Evolutionary conservation across 306 rosid species (phyloP).

Genomic region (Ziziphus jujuba): DNA sequence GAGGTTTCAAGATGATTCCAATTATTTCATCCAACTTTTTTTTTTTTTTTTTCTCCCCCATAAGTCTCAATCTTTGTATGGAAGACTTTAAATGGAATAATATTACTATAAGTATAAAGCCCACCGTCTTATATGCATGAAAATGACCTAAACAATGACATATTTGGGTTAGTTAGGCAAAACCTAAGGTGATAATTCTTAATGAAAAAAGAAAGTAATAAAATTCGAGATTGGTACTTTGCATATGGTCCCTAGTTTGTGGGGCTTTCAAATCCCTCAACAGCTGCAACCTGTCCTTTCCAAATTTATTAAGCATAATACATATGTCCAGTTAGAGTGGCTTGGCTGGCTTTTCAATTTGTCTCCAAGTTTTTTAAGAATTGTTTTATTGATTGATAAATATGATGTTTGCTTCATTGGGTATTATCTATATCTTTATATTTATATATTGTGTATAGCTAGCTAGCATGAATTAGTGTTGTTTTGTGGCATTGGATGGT

Average conservation of each 20-base stretch:
- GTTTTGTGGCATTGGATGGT: too few species aligned
- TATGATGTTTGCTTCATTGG: background rate
- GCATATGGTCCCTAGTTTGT: slow-evolving; percentile 35
- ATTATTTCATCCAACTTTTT: too few species aligned
- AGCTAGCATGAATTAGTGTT: too few species aligned
- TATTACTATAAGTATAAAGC: background rate
- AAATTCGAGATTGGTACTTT: slow-evolving; percentile 28
- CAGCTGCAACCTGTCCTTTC: slow-evolving; percentile 26
- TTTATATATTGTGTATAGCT: too few species aligned
- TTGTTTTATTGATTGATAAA: slow-evolving; percentile 18
- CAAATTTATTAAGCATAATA: slow-evolving; percentile 25
- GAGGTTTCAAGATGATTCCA: too few species aligned
- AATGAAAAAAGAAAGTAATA: background rate
- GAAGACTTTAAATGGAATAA: background rate
- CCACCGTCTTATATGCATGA: slow-evolving; percentile 4
- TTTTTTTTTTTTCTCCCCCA: too few species aligned
- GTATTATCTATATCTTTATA: too few species aligned
- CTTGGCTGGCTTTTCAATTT: slow-evolving; percentile 12
- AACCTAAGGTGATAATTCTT: background rate
- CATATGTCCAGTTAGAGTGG: slow-evolving; percentile 27
- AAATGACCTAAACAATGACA: slow-evolving; percentile 18
- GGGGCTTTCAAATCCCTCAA: slow-evolving; percentile 24
- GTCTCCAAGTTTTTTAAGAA: slow-evolving; percentile 25
- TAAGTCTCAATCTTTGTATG: too few species aligned
- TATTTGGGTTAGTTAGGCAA: slow-evolving; percentile 23